Base-by-base conservation (phyloP, 148 eudicot genomes). In the Oxyria digyna region DNA sequence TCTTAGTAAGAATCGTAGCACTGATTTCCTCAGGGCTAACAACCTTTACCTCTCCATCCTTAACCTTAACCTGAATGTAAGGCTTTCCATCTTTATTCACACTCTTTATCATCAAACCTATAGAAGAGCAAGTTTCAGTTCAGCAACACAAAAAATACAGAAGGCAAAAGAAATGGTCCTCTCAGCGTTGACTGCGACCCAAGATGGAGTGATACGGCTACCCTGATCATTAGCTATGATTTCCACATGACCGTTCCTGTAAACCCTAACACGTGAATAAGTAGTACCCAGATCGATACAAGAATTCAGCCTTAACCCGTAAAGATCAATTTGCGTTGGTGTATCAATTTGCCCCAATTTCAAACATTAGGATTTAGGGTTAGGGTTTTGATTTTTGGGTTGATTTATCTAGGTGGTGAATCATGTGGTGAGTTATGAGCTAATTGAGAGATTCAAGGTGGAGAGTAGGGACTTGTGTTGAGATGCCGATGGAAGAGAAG, bases 401-500 rank as follows among this genome's bases (percentile, higher is more conserved):
- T 4, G 20, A 4, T 17, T 17, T 12, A 4, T 15, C 17, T 20
- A 46, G 52, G 15, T 54, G 62, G 62, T 54, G 62, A 12, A 26
- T 26, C 31, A 54, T 1, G 62, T 29, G 4, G 31, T 54, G 62
- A 54, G 31, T 10, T 18, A 3, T 8, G 27, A 20, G 57, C 12
- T 20, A 5, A 49, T 49, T n/a, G 57, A 49, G 57, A 20, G 57
- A 49, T 49, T 54, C 31, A 54, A 54, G 62, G 62, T 52, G 62
- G 31, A 23, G 15, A 24, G 62, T 0, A 32, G 71, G 24, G 71
- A 63, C 11, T 66, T 67, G 31, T 74, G n/a, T 78, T 38, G 72
- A 78, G 20, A 73, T 74, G 11, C 74, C 81, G 14, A 24, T 77
- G 21, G 75, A 77, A 29, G 83, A 77, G 23, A 80, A 80, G 78